Percentiles rank a stretch among this genome's conserved stretches.
Evolutionary conservation across 805 yeast species (phyloP).

Genomic region (Candida silvicultrix): DNA sequence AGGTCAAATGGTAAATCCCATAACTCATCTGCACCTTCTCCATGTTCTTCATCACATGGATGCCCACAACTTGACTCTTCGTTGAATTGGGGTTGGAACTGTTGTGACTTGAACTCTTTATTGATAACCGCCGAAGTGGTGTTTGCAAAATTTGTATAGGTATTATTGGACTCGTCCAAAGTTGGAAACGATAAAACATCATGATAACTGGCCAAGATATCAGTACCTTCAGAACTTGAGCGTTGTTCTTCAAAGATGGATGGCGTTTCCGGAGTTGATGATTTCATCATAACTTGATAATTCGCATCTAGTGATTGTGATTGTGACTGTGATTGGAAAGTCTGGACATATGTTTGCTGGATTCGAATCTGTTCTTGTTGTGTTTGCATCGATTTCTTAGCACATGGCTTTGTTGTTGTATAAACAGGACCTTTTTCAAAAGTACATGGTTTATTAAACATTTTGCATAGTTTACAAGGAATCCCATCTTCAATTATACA

Average conservation of each 20-base stretch:
- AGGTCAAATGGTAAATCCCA: neutral
- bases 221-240: neutral
- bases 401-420: neutral
- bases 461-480: conserved; percentile 27
- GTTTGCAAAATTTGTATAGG: too few species aligned
- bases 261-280: neutral
- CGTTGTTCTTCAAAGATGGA: neutral
- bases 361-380: neutral
- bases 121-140: neutral
- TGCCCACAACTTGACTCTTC: neutral
- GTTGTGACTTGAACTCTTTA: neutral
- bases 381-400: neutral
- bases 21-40: neutral
- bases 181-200: neutral
- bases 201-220: neutral
- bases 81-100: neutral
- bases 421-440: conserved; percentile 25
- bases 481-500: conserved; percentile 28
- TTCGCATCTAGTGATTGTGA: too few species aligned
- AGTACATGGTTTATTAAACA: conserved; percentile 26
- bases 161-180: neutral
- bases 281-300: too few species aligned
- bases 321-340: neutral
- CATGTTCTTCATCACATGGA: neutral
- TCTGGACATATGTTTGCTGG: neutral